These are phyloP conservation scores for Solanum sparsipilum DNA, from an alignment of 257 asterid genomes.

Conservation along the genomic window DNA sequence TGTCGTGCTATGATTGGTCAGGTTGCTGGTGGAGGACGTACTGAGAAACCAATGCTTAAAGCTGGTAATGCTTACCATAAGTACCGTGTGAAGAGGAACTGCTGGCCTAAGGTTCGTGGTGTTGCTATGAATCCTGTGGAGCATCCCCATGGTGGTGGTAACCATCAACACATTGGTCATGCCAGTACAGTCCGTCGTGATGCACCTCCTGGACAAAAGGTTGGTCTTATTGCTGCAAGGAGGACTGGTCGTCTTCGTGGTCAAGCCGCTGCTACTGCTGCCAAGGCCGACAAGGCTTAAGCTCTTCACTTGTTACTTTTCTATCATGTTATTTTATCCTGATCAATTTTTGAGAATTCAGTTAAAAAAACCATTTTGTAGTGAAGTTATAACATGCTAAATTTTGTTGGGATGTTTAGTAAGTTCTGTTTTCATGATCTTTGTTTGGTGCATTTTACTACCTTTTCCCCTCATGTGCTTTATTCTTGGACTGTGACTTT, in stretches of 20 bases:
- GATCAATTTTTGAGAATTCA: not conserved
- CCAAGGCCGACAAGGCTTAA: slow-evolving; percentile 32
- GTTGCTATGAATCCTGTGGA: slow-evolving; percentile 55
- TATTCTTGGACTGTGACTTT: not conserved
- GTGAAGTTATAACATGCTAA: not conserved
- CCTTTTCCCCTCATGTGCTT: not conserved
- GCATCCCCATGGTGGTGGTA: slow-evolving; percentile 76
- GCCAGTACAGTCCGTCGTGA: slow-evolving; percentile 58
- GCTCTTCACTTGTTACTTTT: not conserved
- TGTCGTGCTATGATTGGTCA: slow-evolving; percentile 12
- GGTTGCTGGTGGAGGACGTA: slow-evolving; percentile 19
- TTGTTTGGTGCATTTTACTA: not conserved
- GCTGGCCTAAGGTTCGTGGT: slow-evolving; percentile 21
- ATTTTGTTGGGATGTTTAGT: not conserved
- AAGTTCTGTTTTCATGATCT: not conserved
- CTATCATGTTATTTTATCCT: not conserved
- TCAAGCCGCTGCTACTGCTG: slow-evolving; percentile 53
- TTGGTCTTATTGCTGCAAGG: slow-evolving; percentile 54
- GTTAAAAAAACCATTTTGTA: not conserved
- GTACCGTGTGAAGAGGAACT: slow-evolving; percentile 28
- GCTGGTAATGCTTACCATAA: slow-evolving; percentile 23
- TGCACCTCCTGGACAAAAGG: slow-evolving; percentile 61
- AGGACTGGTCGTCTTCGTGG: slow-evolving; percentile 59
- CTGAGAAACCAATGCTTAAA: slow-evolving; percentile 5
- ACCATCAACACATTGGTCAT: slow-evolving; percentile 55